Evolutionary conservation across 2,329 filamentous ascomycete species (phyloP).

Genomic region (Fusarium sarcochroum): DNA sequence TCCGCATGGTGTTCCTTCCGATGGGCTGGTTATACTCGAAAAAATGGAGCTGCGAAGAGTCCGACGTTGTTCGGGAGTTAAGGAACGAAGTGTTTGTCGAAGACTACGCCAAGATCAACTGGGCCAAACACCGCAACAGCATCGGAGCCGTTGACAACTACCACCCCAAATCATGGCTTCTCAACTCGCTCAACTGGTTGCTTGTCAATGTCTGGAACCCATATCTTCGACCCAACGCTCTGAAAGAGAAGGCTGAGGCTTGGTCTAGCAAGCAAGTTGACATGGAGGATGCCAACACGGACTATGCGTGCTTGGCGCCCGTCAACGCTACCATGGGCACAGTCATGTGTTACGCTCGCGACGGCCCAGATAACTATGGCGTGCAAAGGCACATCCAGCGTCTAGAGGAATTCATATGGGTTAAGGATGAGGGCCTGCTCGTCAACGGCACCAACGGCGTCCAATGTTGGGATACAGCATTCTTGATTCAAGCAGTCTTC

Average conservation of each 20-base stretch:
- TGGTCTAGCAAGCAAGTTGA: slow-evolving; percentile 88
- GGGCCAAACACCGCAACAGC: slow-evolving; percentile 82
- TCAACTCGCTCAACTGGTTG: slow-evolving; percentile 84
- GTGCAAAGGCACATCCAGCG: slow-evolving; percentile 85
- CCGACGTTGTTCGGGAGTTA: slow-evolving; percentile 78
- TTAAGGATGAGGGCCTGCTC: slow-evolving; percentile 93
- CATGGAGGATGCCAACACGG: slow-evolving; percentile 94
- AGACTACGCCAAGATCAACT: slow-evolving; percentile 83
- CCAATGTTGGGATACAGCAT: slow-evolving; percentile 96
- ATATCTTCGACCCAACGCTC: slow-evolving; percentile 74
- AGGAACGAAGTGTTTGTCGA: slow-evolving; percentile 87
- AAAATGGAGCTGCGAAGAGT: slow-evolving; percentile 82
- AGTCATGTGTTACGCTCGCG: slow-evolving; percentile 85
- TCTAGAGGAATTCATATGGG: slow-evolving; percentile 89
- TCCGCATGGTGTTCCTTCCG: slow-evolving; percentile 93
- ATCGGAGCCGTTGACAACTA: slow-evolving; percentile 89
- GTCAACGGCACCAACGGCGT: slow-evolving; percentile 98
- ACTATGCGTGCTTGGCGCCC: slow-evolving; percentile 86
- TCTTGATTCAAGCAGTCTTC: slow-evolving; percentile 85
- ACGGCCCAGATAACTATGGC: slow-evolving; percentile 80
- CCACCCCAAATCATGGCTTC: slow-evolving; percentile 88
- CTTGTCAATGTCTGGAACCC: slow-evolving; percentile 86
- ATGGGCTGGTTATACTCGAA: slow-evolving; percentile 94
- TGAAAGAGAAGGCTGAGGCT: slow-evolving; percentile 81
- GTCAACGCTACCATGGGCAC: slow-evolving; percentile 94